These are phyloP conservation scores for Multifurca ochricompacta DNA, from an alignment of 768 basidiomycete genomes.

Conservation along the genomic window DNA sequence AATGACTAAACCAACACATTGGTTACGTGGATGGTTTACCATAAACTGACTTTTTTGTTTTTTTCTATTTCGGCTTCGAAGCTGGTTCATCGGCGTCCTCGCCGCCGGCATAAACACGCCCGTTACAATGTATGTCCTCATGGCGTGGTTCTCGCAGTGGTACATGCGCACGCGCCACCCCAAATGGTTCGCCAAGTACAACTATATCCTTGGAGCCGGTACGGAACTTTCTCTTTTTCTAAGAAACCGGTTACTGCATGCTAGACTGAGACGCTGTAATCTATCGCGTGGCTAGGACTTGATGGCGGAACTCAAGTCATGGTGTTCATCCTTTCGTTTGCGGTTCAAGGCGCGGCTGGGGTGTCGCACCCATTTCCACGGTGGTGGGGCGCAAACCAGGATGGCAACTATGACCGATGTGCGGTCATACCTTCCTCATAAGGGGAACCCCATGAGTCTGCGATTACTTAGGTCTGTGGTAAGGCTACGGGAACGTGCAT, in stretches of 20 bases:
- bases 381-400: conserved; percentile 53
- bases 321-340: conserved; percentile 29
- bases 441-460: not conserved
- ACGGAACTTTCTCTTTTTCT: not conserved
- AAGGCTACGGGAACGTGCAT: too few relatives aligned
- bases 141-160: conserved; percentile 42
- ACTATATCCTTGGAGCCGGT: conserved; percentile 33
- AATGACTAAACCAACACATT: too few relatives aligned
- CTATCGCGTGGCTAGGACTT: conserved; percentile 29
- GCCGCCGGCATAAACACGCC: conserved; percentile 45
- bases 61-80: conserved; percentile 13
- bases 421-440: not conserved
- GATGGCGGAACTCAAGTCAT: conserved; percentile 43
- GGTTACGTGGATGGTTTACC: too few relatives aligned
- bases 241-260: not conserved
- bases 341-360: conserved; percentile 41
- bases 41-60: too few relatives aligned
- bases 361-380: conserved; percentile 41
- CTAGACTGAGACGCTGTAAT: conserved; percentile 26
- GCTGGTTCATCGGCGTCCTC: conserved; percentile 43
- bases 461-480: too few relatives aligned
- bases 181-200: conserved; percentile 36
- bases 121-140: conserved; percentile 33
- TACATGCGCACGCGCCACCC: conserved; percentile 35
- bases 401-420: conserved; percentile 32